phyloP scores from a whole-genome alignment of 2,329 filamentous ascomycete genomes.

The Phialocephala sp. region DNA sequence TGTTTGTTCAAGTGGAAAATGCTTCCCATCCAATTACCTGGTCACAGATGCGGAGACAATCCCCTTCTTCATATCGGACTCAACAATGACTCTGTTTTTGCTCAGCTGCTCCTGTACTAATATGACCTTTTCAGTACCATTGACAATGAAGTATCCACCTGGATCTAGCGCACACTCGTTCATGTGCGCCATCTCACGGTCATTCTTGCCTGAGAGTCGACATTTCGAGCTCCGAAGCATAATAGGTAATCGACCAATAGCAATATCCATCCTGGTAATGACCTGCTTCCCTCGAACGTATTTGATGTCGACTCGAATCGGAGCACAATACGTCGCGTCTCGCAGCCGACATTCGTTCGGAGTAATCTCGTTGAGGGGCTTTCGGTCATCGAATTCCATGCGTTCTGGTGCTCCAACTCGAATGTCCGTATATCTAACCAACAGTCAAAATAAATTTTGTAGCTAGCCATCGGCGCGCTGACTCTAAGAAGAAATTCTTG shows the following conservation, averaged over 20 bases:
- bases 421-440: constrained; percentile 77
- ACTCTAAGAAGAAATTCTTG: constrained; percentile 88
- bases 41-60: constrained; percentile 96
- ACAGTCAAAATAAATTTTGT: constrained; percentile 15
- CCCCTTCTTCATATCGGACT: constrained; percentile 88
- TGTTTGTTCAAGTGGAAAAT: background rate
- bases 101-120: constrained; percentile 97
- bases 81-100: constrained; percentile 98
- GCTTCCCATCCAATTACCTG: constrained; percentile 46
- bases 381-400: constrained; percentile 73
- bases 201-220: constrained; percentile 80
- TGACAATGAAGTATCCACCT: constrained; percentile 96
- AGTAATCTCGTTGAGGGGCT: constrained; percentile 76
- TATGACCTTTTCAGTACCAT: constrained; percentile 98
- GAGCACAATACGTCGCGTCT: constrained; percentile 97
- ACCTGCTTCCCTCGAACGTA: constrained; percentile 83
- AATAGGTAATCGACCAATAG: constrained; percentile 89
- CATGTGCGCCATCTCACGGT: constrained; percentile 86
- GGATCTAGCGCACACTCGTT: constrained; percentile 97
- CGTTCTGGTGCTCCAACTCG: constrained; percentile 83
- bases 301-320: constrained; percentile 89
- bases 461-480: constrained; percentile 24
- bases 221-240: constrained; percentile 98
- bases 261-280: constrained; percentile 76
- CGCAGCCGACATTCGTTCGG: constrained; percentile 96